Evolutionary conservation across 495 filamentous ascomycete genomes (phyloP).

Genomic region (Peziza echinospora): DNA sequence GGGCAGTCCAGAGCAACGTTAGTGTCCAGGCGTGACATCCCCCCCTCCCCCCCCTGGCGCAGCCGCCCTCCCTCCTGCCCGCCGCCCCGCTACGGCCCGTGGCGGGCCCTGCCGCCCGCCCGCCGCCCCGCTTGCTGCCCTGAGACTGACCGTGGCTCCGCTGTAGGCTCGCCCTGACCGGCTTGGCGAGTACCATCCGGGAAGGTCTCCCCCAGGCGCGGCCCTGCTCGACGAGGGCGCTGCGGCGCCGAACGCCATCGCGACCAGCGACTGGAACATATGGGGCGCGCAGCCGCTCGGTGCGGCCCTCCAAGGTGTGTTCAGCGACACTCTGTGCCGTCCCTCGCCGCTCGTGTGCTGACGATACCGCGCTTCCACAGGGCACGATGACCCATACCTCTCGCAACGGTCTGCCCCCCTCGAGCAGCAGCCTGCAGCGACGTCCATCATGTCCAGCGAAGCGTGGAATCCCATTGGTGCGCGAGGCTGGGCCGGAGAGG

Average conservation of each 20-base stretch:
- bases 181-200: not conserved
- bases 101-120: not conserved
- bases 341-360: too few relatives aligned
- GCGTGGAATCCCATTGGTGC: too few relatives aligned
- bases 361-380: too few relatives aligned
- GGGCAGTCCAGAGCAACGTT: conserved; percentile 4
- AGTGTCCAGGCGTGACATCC: not conserved
- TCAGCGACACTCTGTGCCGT: too few relatives aligned
- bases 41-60: conserved; percentile 3
- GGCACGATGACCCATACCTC: too few relatives aligned
- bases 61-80: not conserved
- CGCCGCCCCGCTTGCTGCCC: not conserved
- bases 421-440: too few relatives aligned
- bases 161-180: not conserved
- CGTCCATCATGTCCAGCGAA: too few relatives aligned
- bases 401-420: too few relatives aligned
- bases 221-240: not conserved
- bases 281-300: too few relatives aligned
- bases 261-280: conserved; percentile 11
- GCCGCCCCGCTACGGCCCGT: not conserved
- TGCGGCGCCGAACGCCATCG: conserved; percentile 15
- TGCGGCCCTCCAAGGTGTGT: too few relatives aligned
- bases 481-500: too few relatives aligned
- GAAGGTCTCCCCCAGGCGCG: not conserved
- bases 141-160: too few relatives aligned